Evolutionary conservation across 345 rosid genomes (phyloP), one percentile per base, ranked within the genome.

Genomic region (Noccaea bulbosa): DNA sequence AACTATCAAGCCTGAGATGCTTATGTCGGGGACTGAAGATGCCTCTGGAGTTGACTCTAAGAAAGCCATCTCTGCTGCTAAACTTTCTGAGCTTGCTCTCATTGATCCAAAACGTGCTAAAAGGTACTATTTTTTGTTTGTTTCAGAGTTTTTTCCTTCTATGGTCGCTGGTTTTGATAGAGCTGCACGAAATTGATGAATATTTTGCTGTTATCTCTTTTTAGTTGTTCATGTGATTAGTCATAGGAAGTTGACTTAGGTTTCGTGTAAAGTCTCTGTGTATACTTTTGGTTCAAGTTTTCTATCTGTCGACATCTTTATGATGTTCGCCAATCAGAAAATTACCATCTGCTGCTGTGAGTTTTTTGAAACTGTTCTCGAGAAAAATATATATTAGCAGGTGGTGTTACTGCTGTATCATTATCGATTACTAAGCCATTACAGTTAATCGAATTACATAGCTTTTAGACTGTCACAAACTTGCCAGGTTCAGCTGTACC

Each of bases 81-180:
- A 94, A 81, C 98, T 94, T 73, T 89, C 99, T 33, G 98, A 95
- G 83, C 99, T 95, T 71, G 98, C 99, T 50, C 89, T 90, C 69
- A 79, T 92, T 57, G 99, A 95, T 80, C 99, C 99, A 44, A 95
- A 87, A 79, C 97, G 98, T 45, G 98, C 99, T 8, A 95, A 92
- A 79, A 90, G 99, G 99, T 93, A 69, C 60, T 35, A 2, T 55
- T 17, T 11, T 8, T 8, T 5, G 12, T 9, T n/a, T 8, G 1
- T 7, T 7, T 8, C 17, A n/a, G 5, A n/a, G 5, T 16, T 38
- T 71, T 41, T 71, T 6, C 7, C 16, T 40, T 66, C 8, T 14
- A 5, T 34, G 12, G 5, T 22, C 8, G 11, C 37, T 47, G 44
- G 37, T 22, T 20, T 14, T 35, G 30, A 8, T 45, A 20, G 22